Conservation (phyloP, 2,329 filamentous ascomycete species). For the Xylariaceae sp. region DNA sequence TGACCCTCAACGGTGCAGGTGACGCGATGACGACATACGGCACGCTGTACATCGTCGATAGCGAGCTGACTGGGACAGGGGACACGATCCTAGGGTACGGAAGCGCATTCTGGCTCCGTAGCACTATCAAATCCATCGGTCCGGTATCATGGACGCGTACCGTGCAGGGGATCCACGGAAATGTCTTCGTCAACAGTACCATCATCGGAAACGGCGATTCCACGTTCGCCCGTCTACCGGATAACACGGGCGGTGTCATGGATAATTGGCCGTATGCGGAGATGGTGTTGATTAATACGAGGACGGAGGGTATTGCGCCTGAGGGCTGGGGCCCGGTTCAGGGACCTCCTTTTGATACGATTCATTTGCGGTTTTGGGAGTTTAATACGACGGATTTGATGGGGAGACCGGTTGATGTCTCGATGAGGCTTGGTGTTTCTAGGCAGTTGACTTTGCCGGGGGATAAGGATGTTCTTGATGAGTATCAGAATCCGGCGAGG, state of each 20-base stretch:
- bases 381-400: conserved; percentile 14
- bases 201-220: conserved; percentile 10
- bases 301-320: conserved; percentile 7
- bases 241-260: conserved; percentile 14
- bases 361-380: conserved; percentile 13
- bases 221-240: conserved; percentile 12
- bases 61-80: conserved; percentile 9
- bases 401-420: conserved; percentile 5
- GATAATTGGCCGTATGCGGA: conserved; percentile 17
- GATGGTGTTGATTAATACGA: conserved; percentile 14
- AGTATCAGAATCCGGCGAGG: conserved; percentile 7
- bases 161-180: conserved; percentile 13
- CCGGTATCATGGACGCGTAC: conserved; percentile 17
- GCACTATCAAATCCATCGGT: conserved; percentile 9
- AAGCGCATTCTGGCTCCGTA: conserved; percentile 14
- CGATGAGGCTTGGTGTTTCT: conserved; percentile 10
- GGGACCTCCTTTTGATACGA: conserved; percentile 13
- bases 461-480: conserved; percentile 3
- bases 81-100: conserved; percentile 13
- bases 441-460: conserved; percentile 5
- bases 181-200: conserved; percentile 13
- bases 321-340: conserved; percentile 16
- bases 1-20: conserved; percentile 11
- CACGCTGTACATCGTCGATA: conserved; percentile 9
- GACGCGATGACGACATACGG: conserved; percentile 16